Base-by-base conservation (phyloP, 306 rosid species). In the Vicia villosa region DNA sequence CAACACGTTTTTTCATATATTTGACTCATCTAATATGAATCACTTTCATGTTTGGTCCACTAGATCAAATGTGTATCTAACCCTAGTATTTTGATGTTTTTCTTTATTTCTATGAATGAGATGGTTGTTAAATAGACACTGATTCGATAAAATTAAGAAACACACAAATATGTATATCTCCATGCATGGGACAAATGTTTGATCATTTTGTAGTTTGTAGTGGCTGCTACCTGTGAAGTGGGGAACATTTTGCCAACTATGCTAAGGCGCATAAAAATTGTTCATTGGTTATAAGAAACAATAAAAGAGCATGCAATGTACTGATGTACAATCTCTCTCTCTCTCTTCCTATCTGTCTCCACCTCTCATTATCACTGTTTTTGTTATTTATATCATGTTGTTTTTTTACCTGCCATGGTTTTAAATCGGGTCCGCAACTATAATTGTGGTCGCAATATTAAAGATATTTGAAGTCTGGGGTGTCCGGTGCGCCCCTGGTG, bases 261-360 rank as follows among this genome's bases (percentile, higher is more conserved):
- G 26, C 45, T 28, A 56, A 56, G 38, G 32, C 15, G 9, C 36
- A 54, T 54, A 54, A 34, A 34, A 34, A 34, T 34, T 6, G 38
- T 34, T 34, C 49, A 11, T 32, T 63, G 65, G 55, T 13, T 38
- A 22, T 67, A 62, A 24, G 45, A 72, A 34, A 69, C 59, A 36
- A 63, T 58, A 58, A 70, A 58, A 34, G 38, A 58, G 24, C 64
- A 58, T 58, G 64, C 13, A 58, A 52, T 69, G 65, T 62, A 49
- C 68, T 60, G 10, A 64, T 65, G 75, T 38, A 52, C 61, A 34
- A 32, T 7, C 6, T 67, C 54, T 65, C 59, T 66, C n/a, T n/a
- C 21, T 47, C 54, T 66, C 46, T 63, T 3, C 30, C 15, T 52
- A 2, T 59, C 22, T 61, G 17, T 61, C 28, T 56, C 46, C 22